A percentile compares a stretch with the other conserved stretches of the same genome.
These are phyloP conservation scores for Candida ulmi DNA, from an alignment of 805 yeast species.

Conservation along the genomic window DNA sequence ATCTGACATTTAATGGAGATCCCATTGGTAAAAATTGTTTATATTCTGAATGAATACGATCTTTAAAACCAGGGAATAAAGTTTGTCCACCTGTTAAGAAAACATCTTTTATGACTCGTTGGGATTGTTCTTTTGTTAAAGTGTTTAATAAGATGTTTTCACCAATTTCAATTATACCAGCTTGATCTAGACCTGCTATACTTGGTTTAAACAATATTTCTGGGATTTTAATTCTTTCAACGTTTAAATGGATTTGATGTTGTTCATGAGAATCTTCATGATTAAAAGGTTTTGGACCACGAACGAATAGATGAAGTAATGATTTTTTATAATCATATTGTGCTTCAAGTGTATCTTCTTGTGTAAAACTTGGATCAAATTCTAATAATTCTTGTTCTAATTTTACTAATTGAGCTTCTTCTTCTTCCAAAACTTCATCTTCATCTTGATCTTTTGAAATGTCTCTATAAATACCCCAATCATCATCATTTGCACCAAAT, in stretches of 20 bases:
- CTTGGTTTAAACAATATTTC: conserved; percentile 90
- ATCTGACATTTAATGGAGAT: conserved; percentile 51
- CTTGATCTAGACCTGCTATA: conserved; percentile 93
- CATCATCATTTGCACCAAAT: conserved; percentile 93
- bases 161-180: conserved; percentile 79
- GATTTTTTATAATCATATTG: conserved; percentile 83
- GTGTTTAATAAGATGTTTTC: conserved; percentile 61
- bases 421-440: conserved; percentile 76
- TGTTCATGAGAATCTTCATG: conserved; percentile 78
- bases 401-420: conserved; percentile 49
- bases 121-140: conserved; percentile 45
- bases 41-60: conserved; percentile 67
- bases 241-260: conserved; percentile 85
- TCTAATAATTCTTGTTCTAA: conserved; percentile 75
- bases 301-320: conserved; percentile 71
- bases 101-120: conserved; percentile 53
- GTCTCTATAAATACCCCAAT: conserved; percentile 88
- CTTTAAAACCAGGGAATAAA: conserved; percentile 54
- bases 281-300: conserved; percentile 87
- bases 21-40: conserved; percentile 65
- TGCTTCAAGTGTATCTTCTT: conserved; percentile 78
- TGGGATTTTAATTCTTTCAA: conserved; percentile 88
- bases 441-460: conserved; percentile 59
- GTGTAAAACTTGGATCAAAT: conserved; percentile 78
- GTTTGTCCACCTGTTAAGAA: conserved; percentile 87